Percentiles rank a stretch among this genome's conserved stretches.
phyloP scores from a whole-genome alignment of 2,329 filamentous ascomycete species.

The Hypoxylon sp. region DNA sequence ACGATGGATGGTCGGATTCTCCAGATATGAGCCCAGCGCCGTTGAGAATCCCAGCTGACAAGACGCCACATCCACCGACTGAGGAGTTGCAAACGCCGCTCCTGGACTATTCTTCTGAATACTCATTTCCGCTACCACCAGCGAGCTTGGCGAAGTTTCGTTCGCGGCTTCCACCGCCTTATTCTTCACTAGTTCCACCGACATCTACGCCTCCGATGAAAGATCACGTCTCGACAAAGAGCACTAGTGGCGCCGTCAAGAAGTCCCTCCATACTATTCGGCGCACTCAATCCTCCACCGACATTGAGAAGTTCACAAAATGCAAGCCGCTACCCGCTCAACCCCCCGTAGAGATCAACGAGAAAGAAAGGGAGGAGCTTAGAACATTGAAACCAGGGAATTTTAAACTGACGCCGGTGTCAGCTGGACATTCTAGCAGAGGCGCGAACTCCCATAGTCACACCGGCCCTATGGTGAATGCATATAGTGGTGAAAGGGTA shows the following conservation, averaged over 20 bases:
- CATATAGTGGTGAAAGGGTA: not conserved
- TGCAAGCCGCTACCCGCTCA: slow-evolving; percentile 35
- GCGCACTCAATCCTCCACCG: slow-evolving; percentile 20
- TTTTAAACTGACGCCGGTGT: slow-evolving; percentile 1
- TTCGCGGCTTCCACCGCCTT: slow-evolving; percentile 32
- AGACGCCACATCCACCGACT: not conserved
- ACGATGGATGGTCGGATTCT: not conserved
- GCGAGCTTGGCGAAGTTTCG: slow-evolving; percentile 2
- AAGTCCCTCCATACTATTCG: not conserved
- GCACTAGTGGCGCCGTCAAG: not conserved
- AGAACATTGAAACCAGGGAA: slow-evolving; percentile 15
- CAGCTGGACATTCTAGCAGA: not conserved
- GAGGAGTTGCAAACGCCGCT: not conserved
- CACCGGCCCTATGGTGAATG: not conserved
- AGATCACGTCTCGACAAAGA: not conserved
- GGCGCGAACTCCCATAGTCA: not conserved
- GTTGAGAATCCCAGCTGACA: slow-evolving; percentile 11
- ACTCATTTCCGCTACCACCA: slow-evolving; percentile 33
- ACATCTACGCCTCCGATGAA: slow-evolving; percentile 2
- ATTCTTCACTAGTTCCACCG: slow-evolving; percentile 19
- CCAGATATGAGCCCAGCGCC: slow-evolving; percentile 13
- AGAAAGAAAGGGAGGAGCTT: not conserved
- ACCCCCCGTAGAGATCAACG: slow-evolving; percentile 4
- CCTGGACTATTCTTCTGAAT: slow-evolving; percentile 1
- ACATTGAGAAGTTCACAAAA: slow-evolving; percentile 4